These are phyloP conservation scores for Arachis hypogaea DNA, from an alignment of 306 rosid genomes.

Conservation along the genomic window DNA sequence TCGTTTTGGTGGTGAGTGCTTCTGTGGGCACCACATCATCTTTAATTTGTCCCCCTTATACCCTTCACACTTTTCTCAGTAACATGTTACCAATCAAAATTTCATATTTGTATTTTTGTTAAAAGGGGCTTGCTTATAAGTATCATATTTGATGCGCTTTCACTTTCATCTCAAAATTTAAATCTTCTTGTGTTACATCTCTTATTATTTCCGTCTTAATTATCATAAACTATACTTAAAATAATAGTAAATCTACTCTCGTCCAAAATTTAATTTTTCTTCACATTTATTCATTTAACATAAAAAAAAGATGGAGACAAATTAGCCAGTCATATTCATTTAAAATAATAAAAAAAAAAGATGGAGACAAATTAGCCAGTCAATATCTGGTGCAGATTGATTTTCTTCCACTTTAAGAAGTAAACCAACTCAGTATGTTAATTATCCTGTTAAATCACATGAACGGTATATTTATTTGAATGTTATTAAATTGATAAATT, in stretches of 20 bases:
- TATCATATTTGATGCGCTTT: neutral
- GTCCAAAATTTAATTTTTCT: neutral
- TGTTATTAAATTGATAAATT: too few relatives aligned
- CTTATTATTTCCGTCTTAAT: neutral
- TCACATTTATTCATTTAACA: neutral
- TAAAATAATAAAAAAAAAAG: neutral
- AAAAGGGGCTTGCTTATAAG: neutral
- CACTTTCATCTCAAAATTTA: neutral
- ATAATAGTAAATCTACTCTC: neutral
- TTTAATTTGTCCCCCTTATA: slow-evolving; percentile 51
- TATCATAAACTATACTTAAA: neutral
- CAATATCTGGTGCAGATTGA: neutral
- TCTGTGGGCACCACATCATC: slow-evolving; percentile 44
- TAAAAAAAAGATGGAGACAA: neutral
- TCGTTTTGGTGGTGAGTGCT: slow-evolving; percentile 38
- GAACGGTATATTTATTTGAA: neutral
- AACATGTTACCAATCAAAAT: slow-evolving; percentile 2
- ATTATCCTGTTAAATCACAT: slow-evolving; percentile 20
- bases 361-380: neutral
- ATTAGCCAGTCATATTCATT: neutral
- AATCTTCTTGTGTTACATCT: neutral
- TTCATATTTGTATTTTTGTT: neutral
- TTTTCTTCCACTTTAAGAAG: slow-evolving; percentile 3
- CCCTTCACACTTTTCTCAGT: slow-evolving; percentile 44
- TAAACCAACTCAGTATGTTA: slow-evolving; percentile 19